Evolutionary conservation across 2,329 filamentous ascomycete species (phyloP).

Genomic region (Pseudogymnoascus sp.): DNA sequence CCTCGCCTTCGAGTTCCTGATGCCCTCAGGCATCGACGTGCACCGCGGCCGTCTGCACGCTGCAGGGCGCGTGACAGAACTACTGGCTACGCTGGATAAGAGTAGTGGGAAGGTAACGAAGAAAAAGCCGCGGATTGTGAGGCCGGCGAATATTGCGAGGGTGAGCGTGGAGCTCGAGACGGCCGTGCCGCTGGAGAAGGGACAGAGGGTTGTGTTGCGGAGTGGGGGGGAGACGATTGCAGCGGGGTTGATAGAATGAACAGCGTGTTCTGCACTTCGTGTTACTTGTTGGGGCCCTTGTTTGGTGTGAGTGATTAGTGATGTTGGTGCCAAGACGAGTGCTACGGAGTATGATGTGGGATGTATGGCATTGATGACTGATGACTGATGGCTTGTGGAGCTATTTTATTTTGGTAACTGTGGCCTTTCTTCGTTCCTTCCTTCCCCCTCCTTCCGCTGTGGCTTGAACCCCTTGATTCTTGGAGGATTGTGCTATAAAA

Average conservation of each 20-base stretch:
- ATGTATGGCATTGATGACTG: background rate
- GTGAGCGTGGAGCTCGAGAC: constrained; percentile 66
- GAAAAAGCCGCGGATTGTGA: constrained; percentile 78
- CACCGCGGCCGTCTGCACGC: constrained; percentile 78
- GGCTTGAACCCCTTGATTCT: background rate
- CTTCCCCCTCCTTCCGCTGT: background rate
- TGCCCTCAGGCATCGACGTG: constrained; percentile 83
- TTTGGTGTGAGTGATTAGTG: background rate
- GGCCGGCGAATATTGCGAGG: constrained; percentile 69
- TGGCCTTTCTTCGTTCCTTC: background rate
- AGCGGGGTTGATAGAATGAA: constrained; percentile 67
- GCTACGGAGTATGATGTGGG: background rate
- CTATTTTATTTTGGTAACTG: background rate
- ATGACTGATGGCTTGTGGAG: background rate
- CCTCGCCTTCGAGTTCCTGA: constrained; percentile 79
- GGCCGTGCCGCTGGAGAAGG: constrained; percentile 71
- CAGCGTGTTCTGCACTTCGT: constrained; percentile 29
- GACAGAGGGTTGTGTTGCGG: constrained; percentile 72
- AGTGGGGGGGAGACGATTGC: constrained; percentile 77
- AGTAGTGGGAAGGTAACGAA: constrained; percentile 64
- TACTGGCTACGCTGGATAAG: constrained; percentile 73
- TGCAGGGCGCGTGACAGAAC: constrained; percentile 62
- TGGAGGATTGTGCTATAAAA: background rate
- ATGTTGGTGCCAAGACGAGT: background rate
- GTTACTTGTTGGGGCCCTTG: constrained; percentile 10